Conservation (phyloP, 2,329 filamentous ascomycete genomes). For the Tothia fuscella region DNA sequence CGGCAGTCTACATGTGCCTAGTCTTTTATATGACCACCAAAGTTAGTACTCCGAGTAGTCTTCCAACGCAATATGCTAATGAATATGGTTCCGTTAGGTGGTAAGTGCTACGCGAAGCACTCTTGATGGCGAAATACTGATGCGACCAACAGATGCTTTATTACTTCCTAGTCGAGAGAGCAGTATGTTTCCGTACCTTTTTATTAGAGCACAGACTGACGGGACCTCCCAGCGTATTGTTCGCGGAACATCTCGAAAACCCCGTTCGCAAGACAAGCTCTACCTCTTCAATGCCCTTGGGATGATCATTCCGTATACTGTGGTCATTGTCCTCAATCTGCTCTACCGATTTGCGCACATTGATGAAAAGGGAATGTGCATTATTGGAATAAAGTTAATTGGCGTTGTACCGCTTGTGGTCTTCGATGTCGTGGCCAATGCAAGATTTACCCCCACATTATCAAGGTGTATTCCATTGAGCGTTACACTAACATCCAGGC, state of each 20-base stretch:
- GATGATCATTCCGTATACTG: conserved; percentile 28
- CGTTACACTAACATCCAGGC: no score
- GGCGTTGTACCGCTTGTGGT: conserved; percentile 50
- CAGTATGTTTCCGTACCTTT: conserved; percentile 28
- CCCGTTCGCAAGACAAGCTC: conserved; percentile 41
- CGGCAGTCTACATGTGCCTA: conserved; percentile 20
- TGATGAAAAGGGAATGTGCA: conserved; percentile 39
- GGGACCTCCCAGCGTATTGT: conserved; percentile 18
- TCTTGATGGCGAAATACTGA: no score
- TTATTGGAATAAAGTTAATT: conserved; percentile 48
- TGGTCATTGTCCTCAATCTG: not conserved
- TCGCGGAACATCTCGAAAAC: conserved; percentile 36
- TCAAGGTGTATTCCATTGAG: not conserved
- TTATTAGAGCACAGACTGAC: conserved; percentile 39
- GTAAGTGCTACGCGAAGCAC: no score
- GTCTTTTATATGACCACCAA: conserved; percentile 52
- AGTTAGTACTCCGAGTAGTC: no score
- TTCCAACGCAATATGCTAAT: no score
- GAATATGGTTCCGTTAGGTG: no score
- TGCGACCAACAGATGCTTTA: no score
- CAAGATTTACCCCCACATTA: conserved; percentile 15
- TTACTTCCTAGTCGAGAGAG: conserved; percentile 52
- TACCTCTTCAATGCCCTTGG: conserved; percentile 51
- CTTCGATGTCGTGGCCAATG: conserved; percentile 50
- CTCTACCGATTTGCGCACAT: conserved; percentile 37